Evolutionary conservation across 2,329 filamentous ascomycete species (phyloP).

Genomic region (Beauveria varroae): DNA sequence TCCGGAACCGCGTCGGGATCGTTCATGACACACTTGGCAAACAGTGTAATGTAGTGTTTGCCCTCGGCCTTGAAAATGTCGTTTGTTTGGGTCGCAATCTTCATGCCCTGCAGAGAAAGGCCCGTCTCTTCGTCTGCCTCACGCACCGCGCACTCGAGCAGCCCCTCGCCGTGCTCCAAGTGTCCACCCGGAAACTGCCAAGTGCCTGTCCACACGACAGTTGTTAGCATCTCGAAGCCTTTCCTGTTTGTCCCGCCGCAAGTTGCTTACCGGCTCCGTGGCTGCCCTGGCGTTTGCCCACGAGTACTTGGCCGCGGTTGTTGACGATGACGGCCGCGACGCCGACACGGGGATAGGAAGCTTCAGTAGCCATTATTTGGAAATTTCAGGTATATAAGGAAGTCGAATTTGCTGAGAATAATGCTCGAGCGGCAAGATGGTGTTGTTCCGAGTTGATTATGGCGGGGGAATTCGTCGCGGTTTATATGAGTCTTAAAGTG

Average conservation of each 20-base stretch:
- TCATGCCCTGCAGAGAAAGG: constrained; percentile 43
- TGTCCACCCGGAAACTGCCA: constrained; percentile 69
- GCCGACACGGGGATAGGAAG: constrained; percentile 30
- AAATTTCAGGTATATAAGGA: background rate
- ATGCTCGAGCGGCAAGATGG: background rate
- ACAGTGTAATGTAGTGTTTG: constrained; percentile 71
- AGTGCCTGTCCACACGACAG: constrained; percentile 34
- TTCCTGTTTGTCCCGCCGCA: background rate
- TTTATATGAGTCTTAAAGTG: constrained; percentile 2
- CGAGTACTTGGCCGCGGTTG: constrained; percentile 34
- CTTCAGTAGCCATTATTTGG: background rate
- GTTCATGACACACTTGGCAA: constrained; percentile 47
- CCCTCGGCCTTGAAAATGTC: constrained; percentile 50
- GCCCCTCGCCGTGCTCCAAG: constrained; percentile 60
- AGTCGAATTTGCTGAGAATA: too few species aligned
- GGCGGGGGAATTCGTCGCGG: background rate
- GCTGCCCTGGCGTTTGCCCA: constrained; percentile 40
- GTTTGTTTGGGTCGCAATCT: constrained; percentile 57
- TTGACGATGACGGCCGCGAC: constrained; percentile 40
- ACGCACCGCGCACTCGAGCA: constrained; percentile 54
- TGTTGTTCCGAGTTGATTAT: background rate
- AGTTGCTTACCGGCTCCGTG: constrained; percentile 39
- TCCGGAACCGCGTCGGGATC: constrained; percentile 41
- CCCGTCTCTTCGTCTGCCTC: constrained; percentile 67
- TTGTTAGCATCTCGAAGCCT: background rate